phyloP scores from a whole-genome alignment of 495 filamentous ascomycete genomes.

The Bryoglossum gracile region DNA sequence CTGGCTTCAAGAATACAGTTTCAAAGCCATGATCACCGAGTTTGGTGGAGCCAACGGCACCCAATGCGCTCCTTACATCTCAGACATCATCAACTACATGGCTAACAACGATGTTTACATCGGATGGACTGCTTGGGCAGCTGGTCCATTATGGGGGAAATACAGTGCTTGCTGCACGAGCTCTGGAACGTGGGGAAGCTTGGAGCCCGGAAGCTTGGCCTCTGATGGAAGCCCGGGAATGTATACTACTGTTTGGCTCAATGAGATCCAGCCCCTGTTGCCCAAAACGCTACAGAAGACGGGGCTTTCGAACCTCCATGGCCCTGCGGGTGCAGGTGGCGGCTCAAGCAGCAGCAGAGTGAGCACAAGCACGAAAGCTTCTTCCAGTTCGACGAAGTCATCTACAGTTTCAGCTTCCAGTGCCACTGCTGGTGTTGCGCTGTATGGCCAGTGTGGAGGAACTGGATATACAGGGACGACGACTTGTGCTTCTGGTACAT shows the following conservation, averaged over 20 bases:
- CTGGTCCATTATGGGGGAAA: constrained; percentile 43
- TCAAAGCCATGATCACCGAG: constrained; percentile 48
- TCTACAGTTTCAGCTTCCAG: not conserved
- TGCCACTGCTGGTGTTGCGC: not conserved
- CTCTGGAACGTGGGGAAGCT: constrained; percentile 33
- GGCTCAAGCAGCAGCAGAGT: not conserved
- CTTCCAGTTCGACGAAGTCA: not conserved
- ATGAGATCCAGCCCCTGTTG: constrained; percentile 37
- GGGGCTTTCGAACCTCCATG: constrained; percentile 11
- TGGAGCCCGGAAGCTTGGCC: constrained; percentile 40
- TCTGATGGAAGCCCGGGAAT: constrained; percentile 36
- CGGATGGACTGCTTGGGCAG: constrained; percentile 48
- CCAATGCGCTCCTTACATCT: constrained; percentile 36
- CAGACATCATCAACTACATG: constrained; percentile 42
- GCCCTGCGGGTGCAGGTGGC: not conserved
- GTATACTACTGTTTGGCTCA: constrained; percentile 39
- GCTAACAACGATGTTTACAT: constrained; percentile 42
- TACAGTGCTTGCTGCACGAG: constrained; percentile 43
- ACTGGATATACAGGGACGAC: not conserved
- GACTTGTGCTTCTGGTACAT: not conserved
- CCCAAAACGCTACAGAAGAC: constrained; percentile 32
- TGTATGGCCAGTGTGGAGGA: not conserved
- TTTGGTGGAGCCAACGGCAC: constrained; percentile 45
- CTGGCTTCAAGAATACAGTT: constrained; percentile 41
- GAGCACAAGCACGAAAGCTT: not conserved